A percentile compares a stretch with the other conserved stretches of the same genome.
phyloP scores from a whole-genome alignment of 2,329 filamentous ascomycete species.

The Salinomyces thailandicus region DNA sequence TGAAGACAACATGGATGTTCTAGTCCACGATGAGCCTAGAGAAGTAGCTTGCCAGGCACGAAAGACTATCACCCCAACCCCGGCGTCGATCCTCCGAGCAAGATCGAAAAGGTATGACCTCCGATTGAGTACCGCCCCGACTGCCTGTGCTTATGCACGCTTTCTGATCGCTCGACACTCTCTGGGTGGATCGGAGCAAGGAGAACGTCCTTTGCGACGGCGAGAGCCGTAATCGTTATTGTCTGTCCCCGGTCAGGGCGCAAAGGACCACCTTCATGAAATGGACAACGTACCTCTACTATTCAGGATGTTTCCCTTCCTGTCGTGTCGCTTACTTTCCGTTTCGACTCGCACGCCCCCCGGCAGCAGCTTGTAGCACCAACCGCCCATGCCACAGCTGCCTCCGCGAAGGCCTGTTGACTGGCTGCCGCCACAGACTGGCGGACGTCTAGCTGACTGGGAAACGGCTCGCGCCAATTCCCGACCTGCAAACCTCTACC shows the following conservation, averaged over 20 bases:
- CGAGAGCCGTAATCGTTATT: neutral
- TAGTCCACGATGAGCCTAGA: neutral
- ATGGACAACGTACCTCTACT: conserved; percentile 9
- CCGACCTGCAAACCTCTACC: conserved; percentile 11
- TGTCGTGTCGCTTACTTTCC: conserved; percentile 7
- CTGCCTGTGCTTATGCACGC: conserved; percentile 17
- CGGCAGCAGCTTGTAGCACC: conserved; percentile 6
- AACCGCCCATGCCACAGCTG: neutral
- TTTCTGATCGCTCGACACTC: conserved; percentile 15
- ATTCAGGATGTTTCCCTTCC: conserved; percentile 4
- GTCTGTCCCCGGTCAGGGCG: neutral
- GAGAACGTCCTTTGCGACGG: neutral
- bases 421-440: conserved; percentile 8
- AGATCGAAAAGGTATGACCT: conserved; percentile 21
- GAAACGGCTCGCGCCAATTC: conserved; percentile 18
- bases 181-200: conserved; percentile 14
- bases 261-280: no score
- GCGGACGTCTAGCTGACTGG: neutral
- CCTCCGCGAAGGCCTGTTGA: conserved; percentile 3
- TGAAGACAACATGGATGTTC: no score
- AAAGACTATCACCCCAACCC: neutral
- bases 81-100: conserved; percentile 4
- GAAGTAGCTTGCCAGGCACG: neutral
- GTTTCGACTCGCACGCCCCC: conserved; percentile 3
- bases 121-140: conserved; percentile 23